A percentile compares a stretch with the other conserved stretches of the same genome.
Conservation (phyloP, 2,329 filamentous ascomycete genomes). For the Aspergillus hortae region DNA sequence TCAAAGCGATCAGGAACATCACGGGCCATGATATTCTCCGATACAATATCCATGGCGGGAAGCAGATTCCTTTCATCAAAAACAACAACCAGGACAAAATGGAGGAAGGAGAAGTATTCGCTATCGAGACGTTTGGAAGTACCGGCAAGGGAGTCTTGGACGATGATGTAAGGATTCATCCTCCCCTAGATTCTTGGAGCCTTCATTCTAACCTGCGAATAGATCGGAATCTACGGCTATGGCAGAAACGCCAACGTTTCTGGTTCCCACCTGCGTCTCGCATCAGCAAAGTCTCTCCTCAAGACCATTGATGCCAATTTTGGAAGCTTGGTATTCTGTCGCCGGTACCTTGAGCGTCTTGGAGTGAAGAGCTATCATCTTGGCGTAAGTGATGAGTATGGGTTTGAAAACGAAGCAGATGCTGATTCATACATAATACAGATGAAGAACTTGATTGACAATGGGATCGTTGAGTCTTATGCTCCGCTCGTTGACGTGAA, state of each 20-base stretch:
- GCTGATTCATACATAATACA: conserved; percentile 20
- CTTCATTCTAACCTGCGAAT: conserved; percentile 4
- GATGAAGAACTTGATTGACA: conserved; percentile 56
- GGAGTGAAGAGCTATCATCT: conserved; percentile 58
- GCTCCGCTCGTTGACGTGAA: conserved; percentile 55
- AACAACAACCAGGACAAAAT: conserved; percentile 49
- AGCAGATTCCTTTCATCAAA: conserved; percentile 55
- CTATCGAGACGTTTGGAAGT: conserved; percentile 57
- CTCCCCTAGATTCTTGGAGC: background rate
- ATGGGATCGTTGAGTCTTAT: conserved; percentile 57
- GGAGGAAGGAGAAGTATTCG: conserved; percentile 58
- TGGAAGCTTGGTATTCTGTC: conserved; percentile 58
- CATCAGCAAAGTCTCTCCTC: conserved; percentile 55
- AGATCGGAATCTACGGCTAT: conserved; percentile 54
- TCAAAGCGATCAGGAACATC: conserved; percentile 55
- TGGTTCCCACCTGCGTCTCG: conserved; percentile 42
- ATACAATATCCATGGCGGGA: conserved; percentile 56
- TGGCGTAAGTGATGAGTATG: conserved; percentile 43
- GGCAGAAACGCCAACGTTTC: conserved; percentile 36
- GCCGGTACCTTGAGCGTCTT: conserved; percentile 62
- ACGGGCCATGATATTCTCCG: conserved; percentile 54
- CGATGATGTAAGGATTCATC: conserved; percentile 42
- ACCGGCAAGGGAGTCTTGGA: conserved; percentile 49
- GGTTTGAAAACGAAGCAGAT: conserved; percentile 3
- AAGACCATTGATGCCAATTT: conserved; percentile 62